Evolutionary conservation across 768 basidiomycete genomes (phyloP), one percentile per base, ranked within the genome.

Genomic region (Daedaleopsis nitida): DNA sequence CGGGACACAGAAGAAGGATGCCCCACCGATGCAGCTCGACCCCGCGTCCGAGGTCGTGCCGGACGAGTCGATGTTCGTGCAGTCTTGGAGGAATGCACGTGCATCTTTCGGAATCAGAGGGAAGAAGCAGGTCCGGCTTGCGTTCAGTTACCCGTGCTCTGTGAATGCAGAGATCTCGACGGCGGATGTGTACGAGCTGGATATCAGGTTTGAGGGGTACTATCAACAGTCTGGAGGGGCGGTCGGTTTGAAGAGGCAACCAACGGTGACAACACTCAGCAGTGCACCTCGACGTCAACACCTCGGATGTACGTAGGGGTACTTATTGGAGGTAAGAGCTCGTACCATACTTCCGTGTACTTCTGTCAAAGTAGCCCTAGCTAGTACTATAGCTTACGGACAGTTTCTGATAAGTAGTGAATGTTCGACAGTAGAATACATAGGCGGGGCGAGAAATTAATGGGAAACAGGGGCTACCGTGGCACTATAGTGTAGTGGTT

Each of bases 121-220:
- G 34, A 24, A 35, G 34, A 24, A 35, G 47, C 51, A 63, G 53
- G 57, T 63, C 19, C 23, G 57, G 42, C 53, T 58, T 57, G 17
- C 53, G 27, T 63, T 58, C 42, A 49, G 38, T 52, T 62, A 58
- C 32, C 52, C 52, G 24, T 60, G 53, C 37, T 38, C 13, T 5
- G 8, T 21, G 7, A 21, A 35, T 16, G 44, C 49, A 6, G 61
- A 55, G 17, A 44, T 27, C 2, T 51, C 52, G 2, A 14, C 49
- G 35, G 56, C 52, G n/a, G 61, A 62, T 47, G 52, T 57, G 17
- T 62, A 62, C 56, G 61, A 62, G 56, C 56, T 62, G 9, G 61
- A 62, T 3, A 55, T 62, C 24, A 24, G 52, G 52, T 57, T 48
- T 45, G 52, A 39, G 2, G 61, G 57, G 8, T 57, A 42, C 39